phyloP scores from a whole-genome alignment of 345 rosid genomes.

The Passiflora organensis region DNA sequence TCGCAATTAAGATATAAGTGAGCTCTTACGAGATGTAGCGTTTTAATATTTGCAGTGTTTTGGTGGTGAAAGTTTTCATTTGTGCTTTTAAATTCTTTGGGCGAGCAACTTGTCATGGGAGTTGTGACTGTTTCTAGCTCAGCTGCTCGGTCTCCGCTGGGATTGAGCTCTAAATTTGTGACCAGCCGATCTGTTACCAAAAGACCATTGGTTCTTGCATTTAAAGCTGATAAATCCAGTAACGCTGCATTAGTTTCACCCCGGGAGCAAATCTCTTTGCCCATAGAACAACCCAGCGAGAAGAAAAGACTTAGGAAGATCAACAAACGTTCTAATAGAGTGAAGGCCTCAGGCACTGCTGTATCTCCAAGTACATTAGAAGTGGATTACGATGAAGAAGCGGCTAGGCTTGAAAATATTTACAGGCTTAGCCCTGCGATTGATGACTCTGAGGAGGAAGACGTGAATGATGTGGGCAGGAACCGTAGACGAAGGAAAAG shows the following conservation, averaged over 20 bases:
- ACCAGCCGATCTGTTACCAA: slow-evolving; percentile 32
- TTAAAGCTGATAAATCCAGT: slow-evolving; percentile 54
- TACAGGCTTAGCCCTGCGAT: slow-evolving; percentile 67
- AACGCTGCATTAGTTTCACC: slow-evolving; percentile 43
- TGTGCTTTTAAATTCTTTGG: neutral
- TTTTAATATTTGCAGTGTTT: slow-evolving; percentile 24
- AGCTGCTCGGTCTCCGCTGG: slow-evolving; percentile 61
- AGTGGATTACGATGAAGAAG: slow-evolving; percentile 82
- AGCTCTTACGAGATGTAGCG: slow-evolving; percentile 9
- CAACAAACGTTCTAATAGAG: slow-evolving; percentile 26
- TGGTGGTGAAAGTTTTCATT: slow-evolving; percentile 7
- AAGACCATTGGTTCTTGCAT: slow-evolving; percentile 60
- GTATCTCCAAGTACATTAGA: slow-evolving; percentile 38
- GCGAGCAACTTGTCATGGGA: slow-evolving; percentile 59
- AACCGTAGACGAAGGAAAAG: slow-evolving; percentile 40
- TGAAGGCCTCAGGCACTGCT: slow-evolving; percentile 25
- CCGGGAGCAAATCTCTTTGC: slow-evolving; percentile 39
- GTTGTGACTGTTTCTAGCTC: slow-evolving; percentile 81
- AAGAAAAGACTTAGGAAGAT: slow-evolving; percentile 41
- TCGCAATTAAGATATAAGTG: neutral
- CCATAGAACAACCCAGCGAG: slow-evolving; percentile 41
- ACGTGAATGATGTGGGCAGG: slow-evolving; percentile 15
- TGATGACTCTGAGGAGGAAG: slow-evolving; percentile 36
- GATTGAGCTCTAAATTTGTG: slow-evolving; percentile 42
- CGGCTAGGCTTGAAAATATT: slow-evolving; percentile 77